Conservation (phyloP, 805 yeast genomes). For the Ogataea paradorogensis region DNA sequence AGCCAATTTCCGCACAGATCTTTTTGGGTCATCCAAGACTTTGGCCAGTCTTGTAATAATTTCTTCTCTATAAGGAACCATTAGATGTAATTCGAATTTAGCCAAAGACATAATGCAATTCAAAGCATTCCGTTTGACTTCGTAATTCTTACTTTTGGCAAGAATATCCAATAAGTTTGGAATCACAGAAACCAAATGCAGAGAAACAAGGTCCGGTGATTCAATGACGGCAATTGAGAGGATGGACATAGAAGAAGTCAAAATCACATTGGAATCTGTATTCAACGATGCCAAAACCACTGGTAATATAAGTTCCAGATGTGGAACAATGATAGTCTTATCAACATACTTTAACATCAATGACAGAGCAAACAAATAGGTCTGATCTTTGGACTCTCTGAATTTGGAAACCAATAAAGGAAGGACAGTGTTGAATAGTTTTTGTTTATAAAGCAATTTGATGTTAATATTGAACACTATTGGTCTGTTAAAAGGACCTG, state of each 20-base stretch:
- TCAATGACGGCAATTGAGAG: conserved; percentile 44
- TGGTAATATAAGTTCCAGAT: conserved; percentile 64
- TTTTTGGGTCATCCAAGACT: conserved; percentile 68
- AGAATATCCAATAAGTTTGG: conserved; percentile 48
- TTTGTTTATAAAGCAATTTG: conserved; percentile 75
- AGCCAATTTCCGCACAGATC: conserved; percentile 73
- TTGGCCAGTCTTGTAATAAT: conserved; percentile 47
- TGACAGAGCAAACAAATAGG: conserved; percentile 65
- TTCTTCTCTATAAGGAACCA: conserved; percentile 50
- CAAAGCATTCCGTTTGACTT: conserved; percentile 56
- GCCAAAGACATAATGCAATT: conserved; percentile 54
- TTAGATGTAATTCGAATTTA: conserved; percentile 37
- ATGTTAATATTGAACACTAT: conserved; percentile 53
- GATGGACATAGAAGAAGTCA: conserved; percentile 27
- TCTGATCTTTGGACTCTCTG: conserved; percentile 33
- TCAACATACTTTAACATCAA: conserved; percentile 64
- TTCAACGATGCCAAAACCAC: conserved; percentile 61
- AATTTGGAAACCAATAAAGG: conserved; percentile 53
- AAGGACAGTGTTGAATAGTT: conserved; percentile 60
- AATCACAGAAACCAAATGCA: conserved; percentile 55
- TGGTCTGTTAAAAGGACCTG: conserved; percentile 23
- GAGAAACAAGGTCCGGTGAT: conserved; percentile 48
- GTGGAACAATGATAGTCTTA: conserved; percentile 58
- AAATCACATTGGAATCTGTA: conserved; percentile 18
- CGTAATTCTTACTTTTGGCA: conserved; percentile 27